phyloP scores from a whole-genome alignment of 306 rosid species.

The Luffa aegyptiaca region DNA sequence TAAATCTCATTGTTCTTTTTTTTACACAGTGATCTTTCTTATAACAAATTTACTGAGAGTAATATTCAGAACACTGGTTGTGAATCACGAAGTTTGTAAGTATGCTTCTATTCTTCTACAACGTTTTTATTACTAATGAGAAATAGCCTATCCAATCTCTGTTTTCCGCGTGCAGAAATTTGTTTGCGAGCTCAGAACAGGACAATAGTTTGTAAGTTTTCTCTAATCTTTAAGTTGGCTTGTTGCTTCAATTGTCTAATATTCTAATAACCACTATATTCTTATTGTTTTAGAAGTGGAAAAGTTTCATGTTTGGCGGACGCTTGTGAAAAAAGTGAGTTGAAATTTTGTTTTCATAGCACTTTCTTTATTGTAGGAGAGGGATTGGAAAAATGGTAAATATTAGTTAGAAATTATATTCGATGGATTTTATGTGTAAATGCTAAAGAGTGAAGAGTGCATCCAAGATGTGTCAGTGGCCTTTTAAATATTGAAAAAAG shows the following conservation, averaged over 20 bases:
- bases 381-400: background rate
- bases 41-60: constrained; percentile 28
- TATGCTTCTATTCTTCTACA: background rate
- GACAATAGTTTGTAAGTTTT: constrained; percentile 38
- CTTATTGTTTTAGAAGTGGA: constrained; percentile 21
- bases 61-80: background rate
- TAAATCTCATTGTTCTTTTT: background rate
- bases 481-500: background rate
- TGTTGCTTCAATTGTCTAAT: background rate
- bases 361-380: background rate
- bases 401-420: background rate
- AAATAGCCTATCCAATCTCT: background rate
- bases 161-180: constrained; percentile 25
- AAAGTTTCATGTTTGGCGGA: constrained; percentile 28
- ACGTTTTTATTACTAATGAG: background rate
- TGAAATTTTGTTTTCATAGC: background rate
- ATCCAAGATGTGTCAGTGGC: background rate
- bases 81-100: background rate
- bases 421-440: background rate
- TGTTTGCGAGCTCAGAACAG: constrained; percentile 37
- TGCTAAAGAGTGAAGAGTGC: background rate
- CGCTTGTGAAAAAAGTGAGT: constrained; percentile 1
- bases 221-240: background rate
- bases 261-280: background rate
- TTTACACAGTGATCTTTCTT: constrained; percentile 42